phyloP scores from a whole-genome alignment of 2,329 filamentous ascomycete species.

The Lojkania enalia region DNA sequence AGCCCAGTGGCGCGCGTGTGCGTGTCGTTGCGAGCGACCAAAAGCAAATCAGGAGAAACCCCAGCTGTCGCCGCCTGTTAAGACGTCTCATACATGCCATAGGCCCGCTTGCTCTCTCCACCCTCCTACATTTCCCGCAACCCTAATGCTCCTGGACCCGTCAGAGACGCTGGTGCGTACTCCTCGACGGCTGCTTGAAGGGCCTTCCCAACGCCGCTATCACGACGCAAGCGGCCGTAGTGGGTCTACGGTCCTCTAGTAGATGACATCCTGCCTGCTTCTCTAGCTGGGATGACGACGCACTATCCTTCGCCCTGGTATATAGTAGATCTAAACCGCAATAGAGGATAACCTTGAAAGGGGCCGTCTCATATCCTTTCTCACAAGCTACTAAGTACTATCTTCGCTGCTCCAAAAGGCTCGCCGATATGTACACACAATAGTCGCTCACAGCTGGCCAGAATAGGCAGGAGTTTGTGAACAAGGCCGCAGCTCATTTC shows the following conservation, averaged over 20 bases:
- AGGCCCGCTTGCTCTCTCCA: slow-evolving; percentile 14
- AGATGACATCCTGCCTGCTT: slow-evolving; percentile 13
- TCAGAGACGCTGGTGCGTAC: background rate
- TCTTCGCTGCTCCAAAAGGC: no score
- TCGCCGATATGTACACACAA: no score
- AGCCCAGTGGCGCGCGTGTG: no score
- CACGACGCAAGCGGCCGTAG: background rate
- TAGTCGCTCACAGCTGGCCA: slow-evolving; percentile 15
- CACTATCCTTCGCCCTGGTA: slow-evolving; percentile 24
- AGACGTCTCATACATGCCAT: slow-evolving; percentile 28
- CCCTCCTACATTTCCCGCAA: slow-evolving; percentile 8
- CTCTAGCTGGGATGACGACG: slow-evolving; percentile 31
- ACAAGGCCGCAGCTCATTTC: slow-evolving; percentile 8
- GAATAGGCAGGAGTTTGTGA: slow-evolving; percentile 12
- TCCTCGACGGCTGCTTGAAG: background rate
- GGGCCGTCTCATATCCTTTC: slow-evolving; percentile 9
- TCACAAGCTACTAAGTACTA: background rate
- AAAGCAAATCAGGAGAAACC: slow-evolving; percentile 24
- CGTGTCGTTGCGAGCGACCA: slow-evolving; percentile 13
- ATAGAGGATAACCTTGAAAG: slow-evolving; percentile 16
- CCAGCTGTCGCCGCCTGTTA: slow-evolving; percentile 26
- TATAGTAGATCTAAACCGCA: slow-evolving; percentile 20
- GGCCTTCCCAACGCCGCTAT: background rate
- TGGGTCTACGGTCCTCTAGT: slow-evolving; percentile 9
- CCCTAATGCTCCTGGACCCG: slow-evolving; percentile 4